These are phyloP conservation scores for Rhodotorula sp. DNA, from an alignment of 1,284 basidiomycete genomes.

Conservation along the genomic window DNA sequence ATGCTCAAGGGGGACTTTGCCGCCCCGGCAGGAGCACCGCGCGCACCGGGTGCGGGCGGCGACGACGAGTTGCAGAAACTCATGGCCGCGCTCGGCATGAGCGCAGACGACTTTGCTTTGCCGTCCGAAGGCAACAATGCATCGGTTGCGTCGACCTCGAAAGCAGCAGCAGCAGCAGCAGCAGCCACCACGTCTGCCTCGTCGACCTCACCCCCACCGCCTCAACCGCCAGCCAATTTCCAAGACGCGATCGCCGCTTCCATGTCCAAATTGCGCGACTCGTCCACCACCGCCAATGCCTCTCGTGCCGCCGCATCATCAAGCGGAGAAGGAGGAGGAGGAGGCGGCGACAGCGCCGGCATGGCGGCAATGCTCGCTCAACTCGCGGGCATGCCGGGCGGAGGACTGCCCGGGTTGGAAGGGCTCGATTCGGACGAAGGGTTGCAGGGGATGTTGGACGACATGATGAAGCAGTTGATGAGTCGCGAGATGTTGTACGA, in stretches of 20 bases:
- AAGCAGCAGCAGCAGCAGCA: neutral
- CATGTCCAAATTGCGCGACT: constrained; percentile 75
- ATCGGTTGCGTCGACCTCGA: neutral
- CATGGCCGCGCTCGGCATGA: constrained; percentile 31
- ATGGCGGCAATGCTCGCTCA: constrained; percentile 49
- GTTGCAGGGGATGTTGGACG: constrained; percentile 74
- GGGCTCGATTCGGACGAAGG: constrained; percentile 59
- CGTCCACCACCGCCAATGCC: constrained; percentile 56
- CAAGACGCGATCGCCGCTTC: constrained; percentile 74
- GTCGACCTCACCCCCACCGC: constrained; percentile 30
- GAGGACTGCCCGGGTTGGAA: constrained; percentile 22
- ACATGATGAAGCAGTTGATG: constrained; percentile 92
- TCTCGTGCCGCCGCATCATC: constrained; percentile 43
- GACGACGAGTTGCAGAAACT: constrained; percentile 11
- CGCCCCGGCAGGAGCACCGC: constrained; percentile 39
- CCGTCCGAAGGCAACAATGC: neutral
- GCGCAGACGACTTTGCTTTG: neutral
- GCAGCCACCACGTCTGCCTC: constrained; percentile 10
- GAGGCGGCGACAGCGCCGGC: constrained; percentile 42
- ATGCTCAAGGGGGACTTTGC: constrained; percentile 36
- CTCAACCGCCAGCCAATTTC: constrained; percentile 55
- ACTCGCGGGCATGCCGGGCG: constrained; percentile 44
- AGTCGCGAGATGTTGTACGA: constrained; percentile 90
- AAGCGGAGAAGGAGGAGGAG: constrained; percentile 48
- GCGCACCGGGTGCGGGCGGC: constrained; percentile 47